Percentiles rank a stretch among this genome's conserved stretches.
Conservation (phyloP, 257 asterid genomes). For the Sherardia arvensis region DNA sequence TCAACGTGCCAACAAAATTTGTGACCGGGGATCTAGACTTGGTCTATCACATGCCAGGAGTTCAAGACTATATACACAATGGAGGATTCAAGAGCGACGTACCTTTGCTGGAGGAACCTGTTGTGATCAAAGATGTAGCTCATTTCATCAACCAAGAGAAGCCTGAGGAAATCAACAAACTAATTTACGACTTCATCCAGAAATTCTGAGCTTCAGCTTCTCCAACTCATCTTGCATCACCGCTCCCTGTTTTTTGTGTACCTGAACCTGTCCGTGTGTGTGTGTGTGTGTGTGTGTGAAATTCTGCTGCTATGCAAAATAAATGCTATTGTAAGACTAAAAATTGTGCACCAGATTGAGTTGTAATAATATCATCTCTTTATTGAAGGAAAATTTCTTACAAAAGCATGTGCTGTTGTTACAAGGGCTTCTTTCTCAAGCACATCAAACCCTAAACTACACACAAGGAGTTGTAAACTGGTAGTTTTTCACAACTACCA, state of each 20-base stretch:
- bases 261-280: not conserved
- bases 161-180: slow-evolving; percentile 36
- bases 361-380: not conserved
- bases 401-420: not conserved
- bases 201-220: not conserved
- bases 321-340: not conserved
- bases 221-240: not conserved
- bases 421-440: not conserved
- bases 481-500: not conserved
- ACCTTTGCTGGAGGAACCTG: slow-evolving; percentile 58
- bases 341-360: not conserved
- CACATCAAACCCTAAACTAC: not conserved
- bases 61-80: slow-evolving; percentile 70
- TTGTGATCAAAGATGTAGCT: slow-evolving; percentile 50
- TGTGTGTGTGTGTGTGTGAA: not conserved
- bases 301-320: too few species aligned
- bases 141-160: slow-evolving; percentile 91
- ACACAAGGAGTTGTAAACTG: not conserved
- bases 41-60: slow-evolving; percentile 71
- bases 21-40: slow-evolving; percentile 64
- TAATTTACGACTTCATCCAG: slow-evolving; percentile 40
- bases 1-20: slow-evolving; percentile 49
- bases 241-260: not conserved
- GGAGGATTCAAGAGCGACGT: slow-evolving; percentile 79
- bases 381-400: not conserved